Percentiles rank a stretch among this genome's conserved stretches.
phyloP scores from a whole-genome alignment of 257 asterid species.

The Asclepias syriaca region DNA sequence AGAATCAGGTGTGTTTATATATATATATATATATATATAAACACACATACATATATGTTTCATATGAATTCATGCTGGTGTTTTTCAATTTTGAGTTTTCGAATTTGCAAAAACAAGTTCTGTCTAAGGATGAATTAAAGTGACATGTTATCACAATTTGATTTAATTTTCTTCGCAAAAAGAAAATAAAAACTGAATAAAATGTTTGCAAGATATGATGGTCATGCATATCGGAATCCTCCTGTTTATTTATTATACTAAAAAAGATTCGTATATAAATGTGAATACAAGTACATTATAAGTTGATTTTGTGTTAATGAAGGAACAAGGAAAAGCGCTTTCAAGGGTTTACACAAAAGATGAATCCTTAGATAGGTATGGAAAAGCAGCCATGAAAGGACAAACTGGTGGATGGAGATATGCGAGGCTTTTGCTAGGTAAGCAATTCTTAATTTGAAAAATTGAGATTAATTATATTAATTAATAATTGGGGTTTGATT shows the following conservation, averaged over 20 bases:
- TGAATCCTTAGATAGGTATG: constrained; percentile 47
- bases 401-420: constrained; percentile 86
- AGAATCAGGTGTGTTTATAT: no score
- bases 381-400: constrained; percentile 50
- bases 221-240: no score
- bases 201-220: no score
- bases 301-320: constrained; percentile 21
- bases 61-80: no score
- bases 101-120: background rate
- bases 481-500: background rate
- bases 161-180: background rate
- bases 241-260: no score
- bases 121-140: background rate
- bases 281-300: background rate
- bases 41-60: background rate
- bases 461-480: no score
- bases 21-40: background rate
- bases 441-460: background rate
- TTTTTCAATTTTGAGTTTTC: background rate
- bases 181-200: background rate
- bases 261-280: no score
- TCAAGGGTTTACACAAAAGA: constrained; percentile 50
- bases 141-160: no score
- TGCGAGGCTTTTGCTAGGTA: constrained; percentile 65
- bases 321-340: constrained; percentile 48